These are phyloP conservation scores for Aspergillus pseudoglaucus DNA, from an alignment of 2,329 filamentous ascomycete genomes.

Conservation along the genomic window DNA sequence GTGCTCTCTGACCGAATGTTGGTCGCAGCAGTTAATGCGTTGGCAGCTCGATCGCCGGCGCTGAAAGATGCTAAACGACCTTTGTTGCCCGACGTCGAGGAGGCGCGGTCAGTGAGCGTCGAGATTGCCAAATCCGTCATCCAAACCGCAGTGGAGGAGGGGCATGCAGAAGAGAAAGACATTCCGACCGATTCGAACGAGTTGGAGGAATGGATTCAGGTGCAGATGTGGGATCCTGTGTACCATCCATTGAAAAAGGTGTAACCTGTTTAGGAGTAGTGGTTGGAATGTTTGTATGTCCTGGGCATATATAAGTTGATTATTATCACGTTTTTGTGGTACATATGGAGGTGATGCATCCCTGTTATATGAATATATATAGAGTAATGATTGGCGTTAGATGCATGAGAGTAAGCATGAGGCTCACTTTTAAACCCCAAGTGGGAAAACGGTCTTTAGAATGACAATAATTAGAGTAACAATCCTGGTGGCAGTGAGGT, in stretches of 20 bases:
- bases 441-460: too few species aligned
- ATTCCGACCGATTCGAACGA: slow-evolving; percentile 51
- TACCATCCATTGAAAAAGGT: slow-evolving; percentile 23
- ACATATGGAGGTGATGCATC: too few species aligned
- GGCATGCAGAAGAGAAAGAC: slow-evolving; percentile 55
- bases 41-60: slow-evolving; percentile 66
- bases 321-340: too few species aligned
- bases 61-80: slow-evolving; percentile 58
- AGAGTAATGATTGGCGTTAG: too few species aligned
- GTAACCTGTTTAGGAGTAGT: not conserved
- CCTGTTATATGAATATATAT: too few species aligned
- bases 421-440: too few species aligned
- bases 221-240: slow-evolving; percentile 38
- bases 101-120: slow-evolving; percentile 69
- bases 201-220: slow-evolving; percentile 34
- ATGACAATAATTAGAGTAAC: too few species aligned
- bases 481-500: too few species aligned
- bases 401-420: too few species aligned
- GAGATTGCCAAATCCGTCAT: slow-evolving; percentile 72
- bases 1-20: slow-evolving; percentile 72
- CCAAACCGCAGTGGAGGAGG: slow-evolving; percentile 62
- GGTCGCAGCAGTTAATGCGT: slow-evolving; percentile 67
- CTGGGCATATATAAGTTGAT: too few species aligned
- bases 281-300: too few species aligned
- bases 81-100: slow-evolving; percentile 67